Evolutionary conservation across 805 yeast genomes (phyloP), one percentile per base, ranked within the genome.

Genomic region (Lachancea sp.): DNA sequence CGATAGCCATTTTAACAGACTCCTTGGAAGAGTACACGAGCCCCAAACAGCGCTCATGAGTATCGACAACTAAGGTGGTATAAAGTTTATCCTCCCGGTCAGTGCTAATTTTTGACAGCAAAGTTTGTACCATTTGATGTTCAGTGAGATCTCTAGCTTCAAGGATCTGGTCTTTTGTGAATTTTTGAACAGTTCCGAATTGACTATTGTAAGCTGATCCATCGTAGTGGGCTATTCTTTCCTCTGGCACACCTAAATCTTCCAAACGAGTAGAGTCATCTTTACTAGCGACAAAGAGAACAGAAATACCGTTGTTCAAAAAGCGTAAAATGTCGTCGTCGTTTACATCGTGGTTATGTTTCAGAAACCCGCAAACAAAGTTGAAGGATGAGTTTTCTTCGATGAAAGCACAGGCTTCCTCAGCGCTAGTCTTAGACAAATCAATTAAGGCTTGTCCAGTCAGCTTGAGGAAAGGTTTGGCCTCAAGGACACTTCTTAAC

Each of bases 51-150:
- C 80, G 80, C 43, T 84, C 79, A 41, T 78, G 68, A 25, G 60
- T 50, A 50, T 83, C 87, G 15, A 80, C 77, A 30, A 92, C 95
- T 40, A 92, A 68, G 1, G 98, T 86, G 9, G 97, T 75, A 65
- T 65, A 89, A 31, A 90, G 71, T 0, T 88, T 90, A 61, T 92
- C 98, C 4, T 72, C 67, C 55, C 98, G 79, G 61, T 92, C 98
- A 3, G 96, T 83, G 17, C 70, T 71, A 48, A 85, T 63, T 1
- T 76, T 62, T 9, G 77, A 63, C 16, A 74, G 53, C 41, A 85
- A 13, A 3, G 52, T 40, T 4, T 48, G 33, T 11, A 48, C 42
- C 24, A 60, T 49, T 6, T 43, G 18, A 4, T 47, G 47, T 4
- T 42, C 34, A 5, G 54, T 45, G 12, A 58, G 42, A 8, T 47